phyloP scores from a whole-genome alignment of 768 basidiomycete species.

The Kwoniella pini region DNA sequence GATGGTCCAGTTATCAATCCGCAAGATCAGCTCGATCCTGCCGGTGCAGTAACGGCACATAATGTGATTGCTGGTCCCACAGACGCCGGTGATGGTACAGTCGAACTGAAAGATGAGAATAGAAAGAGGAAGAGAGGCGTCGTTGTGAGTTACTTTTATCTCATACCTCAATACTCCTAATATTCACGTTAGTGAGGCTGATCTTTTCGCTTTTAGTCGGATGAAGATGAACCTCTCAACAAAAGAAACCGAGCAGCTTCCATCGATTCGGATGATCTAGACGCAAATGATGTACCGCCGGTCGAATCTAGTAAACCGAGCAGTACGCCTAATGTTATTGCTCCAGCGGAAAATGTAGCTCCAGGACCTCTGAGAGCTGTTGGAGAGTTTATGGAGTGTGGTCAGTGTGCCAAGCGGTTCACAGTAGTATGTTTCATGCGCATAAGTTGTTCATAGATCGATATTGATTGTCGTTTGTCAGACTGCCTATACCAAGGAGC shows the following conservation, averaged over 20 bases:
- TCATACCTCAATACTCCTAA: too few relatives aligned
- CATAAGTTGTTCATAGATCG: too few relatives aligned
- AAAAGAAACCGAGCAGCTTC: constrained; percentile 39
- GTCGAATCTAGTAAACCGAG: constrained; percentile 10
- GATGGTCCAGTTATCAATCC: constrained; percentile 28
- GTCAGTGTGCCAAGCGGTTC: constrained; percentile 77
- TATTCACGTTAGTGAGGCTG: constrained; percentile 15
- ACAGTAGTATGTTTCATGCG: constrained; percentile 65
- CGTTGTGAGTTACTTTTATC: constrained; percentile 1
- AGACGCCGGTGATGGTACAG: constrained; percentile 35
- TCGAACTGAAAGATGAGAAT: constrained; percentile 16
- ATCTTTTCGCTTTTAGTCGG: too few relatives aligned
- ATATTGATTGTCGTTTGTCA: too few relatives aligned
- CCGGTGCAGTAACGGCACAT: constrained; percentile 43
- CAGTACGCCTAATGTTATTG: constrained; percentile 11
- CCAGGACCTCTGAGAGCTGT: constrained; percentile 63
- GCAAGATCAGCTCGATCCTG: constrained; percentile 30
- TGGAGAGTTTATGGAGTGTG: constrained; percentile 79
- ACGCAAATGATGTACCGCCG: constrained; percentile 57
- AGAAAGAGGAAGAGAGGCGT: constrained; percentile 5
- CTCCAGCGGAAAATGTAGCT: constrained; percentile 31
- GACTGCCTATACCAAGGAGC: constrained; percentile 75
- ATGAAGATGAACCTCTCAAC: neutral
- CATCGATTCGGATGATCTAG: constrained; percentile 70
- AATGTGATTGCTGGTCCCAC: constrained; percentile 46